phyloP scores from a whole-genome alignment of 1,284 basidiomycete species.

The Cutaneotrichosporon arboriforme region DNA sequence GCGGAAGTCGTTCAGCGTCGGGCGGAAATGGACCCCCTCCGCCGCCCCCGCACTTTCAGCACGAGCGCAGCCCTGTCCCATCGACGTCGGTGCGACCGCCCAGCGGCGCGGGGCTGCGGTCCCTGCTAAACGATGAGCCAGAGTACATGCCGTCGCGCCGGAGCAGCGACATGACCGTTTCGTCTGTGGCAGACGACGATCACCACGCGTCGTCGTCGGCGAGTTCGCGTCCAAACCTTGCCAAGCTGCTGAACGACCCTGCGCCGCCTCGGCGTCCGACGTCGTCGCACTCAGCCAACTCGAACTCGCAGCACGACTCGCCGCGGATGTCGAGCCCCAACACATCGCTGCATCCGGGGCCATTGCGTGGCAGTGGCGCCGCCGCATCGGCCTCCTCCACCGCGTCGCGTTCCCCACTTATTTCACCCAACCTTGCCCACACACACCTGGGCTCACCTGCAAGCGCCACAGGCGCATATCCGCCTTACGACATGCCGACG shows the following conservation, averaged over 20 bases:
- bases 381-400: neutral
- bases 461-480: neutral
- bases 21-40: neutral
- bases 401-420: slow-evolving; percentile 11
- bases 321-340: slow-evolving; percentile 13
- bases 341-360: slow-evolving; percentile 7
- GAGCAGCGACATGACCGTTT: slow-evolving; percentile 10
- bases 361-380: neutral
- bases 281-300: slow-evolving; percentile 3
- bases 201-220: neutral
- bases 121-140: slow-evolving; percentile 13
- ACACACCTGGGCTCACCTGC: slow-evolving; percentile 1
- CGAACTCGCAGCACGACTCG: neutral
- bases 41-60: slow-evolving; percentile 6
- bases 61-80: slow-evolving; percentile 2
- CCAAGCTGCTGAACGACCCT: slow-evolving; percentile 30
- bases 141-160: slow-evolving; percentile 5
- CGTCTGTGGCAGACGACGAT: slow-evolving; percentile 11
- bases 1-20: too few relatives aligned
- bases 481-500: neutral
- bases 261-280: slow-evolving; percentile 13
- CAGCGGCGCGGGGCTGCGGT: slow-evolving; percentile 8
- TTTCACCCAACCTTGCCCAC: slow-evolving; percentile 1
- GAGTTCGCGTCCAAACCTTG: slow-evolving; percentile 14
- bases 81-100: slow-evolving; percentile 11